Conservation (phyloP, 805 yeast genomes). For the Wickerhamomyces xylosicus region DNA sequence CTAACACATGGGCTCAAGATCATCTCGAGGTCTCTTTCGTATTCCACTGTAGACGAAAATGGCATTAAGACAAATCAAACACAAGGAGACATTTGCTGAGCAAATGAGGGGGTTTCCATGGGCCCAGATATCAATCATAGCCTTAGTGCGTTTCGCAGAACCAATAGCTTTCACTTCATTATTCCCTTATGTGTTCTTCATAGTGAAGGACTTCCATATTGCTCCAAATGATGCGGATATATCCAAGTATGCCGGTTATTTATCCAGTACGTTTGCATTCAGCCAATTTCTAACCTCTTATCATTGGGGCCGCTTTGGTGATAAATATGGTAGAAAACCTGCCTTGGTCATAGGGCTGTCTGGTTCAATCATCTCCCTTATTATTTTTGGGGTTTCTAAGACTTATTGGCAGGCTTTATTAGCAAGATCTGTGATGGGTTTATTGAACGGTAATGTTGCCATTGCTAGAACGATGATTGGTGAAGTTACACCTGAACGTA, state of each 20-base stretch:
- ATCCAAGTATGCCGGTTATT: constrained; percentile 11
- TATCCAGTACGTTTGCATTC: constrained; percentile 9
- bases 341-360: constrained; percentile 9
- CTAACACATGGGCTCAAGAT: no score
- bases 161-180: constrained; percentile 13
- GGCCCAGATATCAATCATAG: constrained; percentile 10
- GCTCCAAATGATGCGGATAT: constrained; percentile 11
- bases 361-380: constrained; percentile 7
- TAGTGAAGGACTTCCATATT: constrained; percentile 12
- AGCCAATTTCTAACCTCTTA: constrained; percentile 10
- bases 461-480: constrained; percentile 11
- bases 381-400: constrained; percentile 11
- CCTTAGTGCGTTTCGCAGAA: constrained; percentile 12
- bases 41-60: no score
- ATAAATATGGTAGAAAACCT: constrained; percentile 11
- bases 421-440: constrained; percentile 11
- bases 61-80: background rate
- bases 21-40: no score
- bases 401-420: constrained; percentile 9
- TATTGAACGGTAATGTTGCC: constrained; percentile 12
- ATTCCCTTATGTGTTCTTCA: constrained; percentile 13
- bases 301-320: constrained; percentile 11
- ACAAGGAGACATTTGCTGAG: constrained; percentile 4
- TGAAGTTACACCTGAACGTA: constrained; percentile 10
- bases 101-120: constrained; percentile 12